Conservation (phyloP, 768 basidiomycete species). For the Xerocomellus dryophilus region DNA sequence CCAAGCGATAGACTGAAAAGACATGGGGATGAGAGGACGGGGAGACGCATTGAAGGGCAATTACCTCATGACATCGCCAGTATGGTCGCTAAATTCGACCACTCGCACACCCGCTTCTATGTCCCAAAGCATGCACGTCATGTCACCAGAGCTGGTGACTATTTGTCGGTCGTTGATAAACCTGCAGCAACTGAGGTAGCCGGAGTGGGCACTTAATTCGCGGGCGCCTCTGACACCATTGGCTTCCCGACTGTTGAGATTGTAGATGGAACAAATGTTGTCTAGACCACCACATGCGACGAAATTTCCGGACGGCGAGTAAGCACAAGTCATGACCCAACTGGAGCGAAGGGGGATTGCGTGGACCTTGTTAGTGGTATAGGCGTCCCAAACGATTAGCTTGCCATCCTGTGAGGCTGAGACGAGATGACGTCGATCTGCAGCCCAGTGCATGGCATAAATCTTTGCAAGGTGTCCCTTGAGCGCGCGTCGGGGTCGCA, state of each 20-base stretch:
- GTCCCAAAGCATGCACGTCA: constrained; percentile 99
- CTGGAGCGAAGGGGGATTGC: constrained; percentile 96
- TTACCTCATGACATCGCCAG: constrained; percentile 99
- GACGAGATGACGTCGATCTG: constrained; percentile 94
- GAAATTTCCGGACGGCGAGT: constrained; percentile 94
- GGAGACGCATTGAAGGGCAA: background rate
- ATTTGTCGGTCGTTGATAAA: constrained; percentile 99
- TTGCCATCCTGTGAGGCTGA: constrained; percentile 99
- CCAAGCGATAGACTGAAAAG: constrained; percentile 80
- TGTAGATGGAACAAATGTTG: constrained; percentile 99
- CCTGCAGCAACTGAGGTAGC: constrained; percentile 96
- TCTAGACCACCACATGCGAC: constrained; percentile 99
- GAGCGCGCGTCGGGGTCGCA: constrained; percentile 93
- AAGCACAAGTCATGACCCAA: constrained; percentile 99
- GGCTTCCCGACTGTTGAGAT: constrained; percentile 70
- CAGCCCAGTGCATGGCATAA: constrained; percentile 99
- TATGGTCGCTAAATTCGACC: constrained; percentile 99
- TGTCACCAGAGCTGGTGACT: constrained; percentile 95
- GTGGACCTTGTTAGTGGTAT: constrained; percentile 99
- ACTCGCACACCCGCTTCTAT: constrained; percentile 96
- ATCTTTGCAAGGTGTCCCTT: constrained; percentile 99
- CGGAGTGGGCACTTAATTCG: constrained; percentile 95
- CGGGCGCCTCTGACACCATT: constrained; percentile 86
- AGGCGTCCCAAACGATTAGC: constrained; percentile 99
- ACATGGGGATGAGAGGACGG: constrained; percentile 9